Evolutionary conservation across 2,329 filamentous ascomycete species (phyloP).

Genomic region (Ceratocystiopsis sp.): DNA sequence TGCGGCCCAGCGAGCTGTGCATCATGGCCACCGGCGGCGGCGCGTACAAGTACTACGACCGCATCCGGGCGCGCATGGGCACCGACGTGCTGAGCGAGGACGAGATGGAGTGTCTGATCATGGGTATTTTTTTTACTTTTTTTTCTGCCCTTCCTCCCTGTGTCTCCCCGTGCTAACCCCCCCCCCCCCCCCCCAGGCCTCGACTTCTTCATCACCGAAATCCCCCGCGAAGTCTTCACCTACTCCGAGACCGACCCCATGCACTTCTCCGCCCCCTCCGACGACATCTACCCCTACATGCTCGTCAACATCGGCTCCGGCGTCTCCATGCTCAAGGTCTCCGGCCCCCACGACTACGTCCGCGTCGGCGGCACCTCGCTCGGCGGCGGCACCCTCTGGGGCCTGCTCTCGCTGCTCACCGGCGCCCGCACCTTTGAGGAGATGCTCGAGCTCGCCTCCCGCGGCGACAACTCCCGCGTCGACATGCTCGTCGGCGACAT

Average conservation of each 20-base stretch:
- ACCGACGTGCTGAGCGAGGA: constrained; percentile 86
- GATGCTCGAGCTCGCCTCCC: constrained; percentile 83
- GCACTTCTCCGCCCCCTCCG: constrained; percentile 56
- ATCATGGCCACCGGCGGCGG: constrained; percentile 95
- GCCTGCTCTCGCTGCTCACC: constrained; percentile 75
- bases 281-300: constrained; percentile 76
- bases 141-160: neutral
- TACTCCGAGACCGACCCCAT: constrained; percentile 85
- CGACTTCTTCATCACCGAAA: constrained; percentile 98
- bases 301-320: constrained; percentile 97
- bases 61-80: constrained; percentile 64
- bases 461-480: constrained; percentile 80
- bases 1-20: constrained; percentile 53
- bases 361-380: constrained; percentile 90
- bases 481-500: constrained; percentile 98
- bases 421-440: constrained; percentile 94
- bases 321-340: constrained; percentile 94
- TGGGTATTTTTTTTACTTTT: constrained; percentile 37
- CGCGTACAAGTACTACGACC: constrained; percentile 92
- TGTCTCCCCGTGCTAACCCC: no score
- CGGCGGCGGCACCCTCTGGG: constrained; percentile 95
- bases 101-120: constrained; percentile 97
- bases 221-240: constrained; percentile 91
- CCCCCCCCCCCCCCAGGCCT: constrained; percentile 40
- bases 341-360: constrained; percentile 68